Evolutionary conservation across 208 protist species (phyloP).

Genomic region (Blastocrithidia nonstop): DNA sequence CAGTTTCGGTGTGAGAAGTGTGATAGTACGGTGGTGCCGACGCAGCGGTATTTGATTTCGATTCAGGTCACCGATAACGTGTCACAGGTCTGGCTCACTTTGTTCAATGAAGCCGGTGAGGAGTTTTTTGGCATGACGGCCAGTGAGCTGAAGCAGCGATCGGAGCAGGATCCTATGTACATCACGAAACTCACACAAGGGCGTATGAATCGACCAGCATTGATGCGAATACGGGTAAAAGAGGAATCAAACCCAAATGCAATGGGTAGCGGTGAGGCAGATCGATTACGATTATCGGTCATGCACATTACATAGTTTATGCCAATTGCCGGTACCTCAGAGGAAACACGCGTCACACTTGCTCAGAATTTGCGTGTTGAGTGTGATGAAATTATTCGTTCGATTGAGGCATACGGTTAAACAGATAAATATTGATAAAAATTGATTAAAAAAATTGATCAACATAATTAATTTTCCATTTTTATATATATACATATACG

Average conservation of each 20-base stretch:
- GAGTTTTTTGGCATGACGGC: conserved; percentile 83
- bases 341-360: conserved; percentile 48
- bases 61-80: conserved; percentile 81
- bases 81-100: conserved; percentile 81
- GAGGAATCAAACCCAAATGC: conserved; percentile 45
- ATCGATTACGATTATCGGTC: conserved; percentile 69
- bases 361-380: conserved; percentile 50
- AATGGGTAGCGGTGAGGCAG: conserved; percentile 30
- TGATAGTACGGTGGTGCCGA: conserved; percentile 46
- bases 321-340: conserved; percentile 42
- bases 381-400: conserved; percentile 67
- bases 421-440: neutral
- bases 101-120: conserved; percentile 78
- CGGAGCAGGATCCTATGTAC: conserved; percentile 64
- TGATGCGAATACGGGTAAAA: conserved; percentile 82
- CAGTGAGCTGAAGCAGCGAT: conserved; percentile 56
- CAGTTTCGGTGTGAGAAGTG: conserved; percentile 85
- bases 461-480: conserved; percentile 1
- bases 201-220: conserved; percentile 74
- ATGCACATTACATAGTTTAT: conserved; percentile 76
- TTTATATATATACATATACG: neutral
- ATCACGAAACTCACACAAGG: conserved; percentile 55
- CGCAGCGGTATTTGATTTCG: conserved; percentile 76
- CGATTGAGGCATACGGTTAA: conserved; percentile 67
- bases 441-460: neutral